Evolutionary conservation across 768 basidiomycete species (phyloP), one percentile per base, ranked within the genome.

Genomic region (Phlebiopsis gigantea): DNA sequence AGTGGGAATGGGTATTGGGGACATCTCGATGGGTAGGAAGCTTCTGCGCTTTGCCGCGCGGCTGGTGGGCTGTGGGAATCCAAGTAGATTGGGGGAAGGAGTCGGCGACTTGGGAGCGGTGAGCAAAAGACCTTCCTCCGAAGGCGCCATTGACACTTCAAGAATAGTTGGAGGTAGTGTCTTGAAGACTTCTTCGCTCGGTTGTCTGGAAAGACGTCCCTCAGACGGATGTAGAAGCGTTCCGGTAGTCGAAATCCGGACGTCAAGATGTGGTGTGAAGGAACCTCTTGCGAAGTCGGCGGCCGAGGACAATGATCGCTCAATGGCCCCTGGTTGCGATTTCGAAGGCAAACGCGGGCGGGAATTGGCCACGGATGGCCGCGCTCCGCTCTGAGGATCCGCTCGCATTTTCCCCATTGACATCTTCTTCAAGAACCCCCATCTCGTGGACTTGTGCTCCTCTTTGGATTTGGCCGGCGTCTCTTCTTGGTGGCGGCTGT

Each of bases 341-440:
- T 53, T 58, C 50, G 65, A 25, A 39, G 59, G 28, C 34, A 54
- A 25, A 19, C 53, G 55, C 61, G 62, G 71, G 58, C 46, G 69
- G 62, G 57, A 52, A 65, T 69, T 62, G 62, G 70, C 63, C 71
- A 72, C 41, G 70, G 73, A 61, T 9, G 73, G 68, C 26, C 78
- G 72, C 5, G 77, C 64, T 45, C 54, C 46, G 2, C 57, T 26
- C 2, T 84, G 78, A 15, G 79, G 71, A 46, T 91, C 90, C n/a
- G 73, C 61, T 64, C 83, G 84, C 75, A 96, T 87, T 70, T 89
- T 92, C 14, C 93, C 88, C 92, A 95, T 96, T 5, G 93, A 96
- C 93, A 98, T 97, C 75, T 98, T 98, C 75, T 94, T 93, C 57
- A 98, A 75, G 75, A 98, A 96, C 3, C 94, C 93, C 94, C 95